A percentile compares a stretch with the other conserved stretches of the same genome.
Conservation (phyloP, 352 stramenopile species). For the Hyaloperonospora brassicae region DNA sequence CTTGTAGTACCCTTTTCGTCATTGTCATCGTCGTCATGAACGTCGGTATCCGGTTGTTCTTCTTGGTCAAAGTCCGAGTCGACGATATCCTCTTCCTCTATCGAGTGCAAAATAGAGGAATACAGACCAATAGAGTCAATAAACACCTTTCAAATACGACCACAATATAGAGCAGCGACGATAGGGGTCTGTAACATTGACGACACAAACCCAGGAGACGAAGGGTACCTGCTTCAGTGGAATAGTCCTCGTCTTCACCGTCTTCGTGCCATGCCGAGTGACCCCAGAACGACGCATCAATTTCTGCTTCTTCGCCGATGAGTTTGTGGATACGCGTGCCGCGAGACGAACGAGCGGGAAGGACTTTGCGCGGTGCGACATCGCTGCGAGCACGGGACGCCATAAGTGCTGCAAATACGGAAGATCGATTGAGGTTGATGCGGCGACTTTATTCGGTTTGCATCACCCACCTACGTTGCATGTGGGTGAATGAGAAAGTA, state of each 20-base stretch:
- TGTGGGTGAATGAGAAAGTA: no score
- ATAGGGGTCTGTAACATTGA: no score
- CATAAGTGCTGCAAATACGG: conserved; percentile 5
- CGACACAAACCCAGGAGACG: no score
- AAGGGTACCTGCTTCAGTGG: conserved; percentile 66
- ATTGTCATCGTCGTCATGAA: conserved; percentile 59
- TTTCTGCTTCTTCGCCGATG: conserved; percentile 79
- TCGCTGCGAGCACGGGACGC: conserved; percentile 8
- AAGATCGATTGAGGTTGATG: no score
- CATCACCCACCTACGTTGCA: no score
- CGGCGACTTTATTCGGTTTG: no score
- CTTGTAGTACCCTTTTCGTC: conserved; percentile 34
- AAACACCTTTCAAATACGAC: not conserved
- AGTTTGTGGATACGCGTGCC: conserved; percentile 78
- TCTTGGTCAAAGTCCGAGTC: conserved; percentile 86
- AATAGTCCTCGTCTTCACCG: conserved; percentile 81
- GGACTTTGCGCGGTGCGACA: conserved; percentile 25
- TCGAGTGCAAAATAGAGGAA: not conserved
- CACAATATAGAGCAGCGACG: no score
- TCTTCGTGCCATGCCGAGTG: conserved; percentile 82
- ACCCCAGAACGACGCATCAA: conserved; percentile 82
- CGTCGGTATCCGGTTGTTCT: conserved; percentile 70
- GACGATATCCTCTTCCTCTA: conserved; percentile 84
- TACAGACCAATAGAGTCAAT: not conserved
- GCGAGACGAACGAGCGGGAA: conserved; percentile 58